Evolutionary conservation across 2,329 filamentous ascomycete species (phyloP).

Genomic region (Capronia coronata): DNA sequence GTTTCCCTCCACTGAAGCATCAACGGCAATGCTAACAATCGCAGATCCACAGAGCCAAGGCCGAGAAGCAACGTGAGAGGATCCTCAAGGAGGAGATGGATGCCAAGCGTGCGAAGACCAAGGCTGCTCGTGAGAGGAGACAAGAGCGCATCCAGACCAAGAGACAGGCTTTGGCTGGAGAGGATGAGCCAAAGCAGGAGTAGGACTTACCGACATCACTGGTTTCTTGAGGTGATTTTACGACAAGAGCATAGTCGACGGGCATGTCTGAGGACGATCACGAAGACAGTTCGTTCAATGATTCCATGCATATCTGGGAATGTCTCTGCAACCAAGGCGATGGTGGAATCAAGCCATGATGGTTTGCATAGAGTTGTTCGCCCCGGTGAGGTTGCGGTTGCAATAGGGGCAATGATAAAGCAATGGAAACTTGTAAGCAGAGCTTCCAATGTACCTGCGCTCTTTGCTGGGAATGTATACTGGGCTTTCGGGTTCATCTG

Average conservation of each 20-base stretch:
- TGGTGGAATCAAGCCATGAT: conserved; percentile 1
- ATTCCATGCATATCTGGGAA: conserved; percentile 2
- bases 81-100: conserved; percentile 99
- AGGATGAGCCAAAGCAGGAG: conserved; percentile 43
- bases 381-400: conserved; percentile 7
- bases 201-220: conserved; percentile 1
- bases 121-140: conserved; percentile 99
- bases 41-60: conserved; percentile 99
- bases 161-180: conserved; percentile 76
- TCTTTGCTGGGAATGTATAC: background rate
- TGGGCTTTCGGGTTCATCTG: background rate
- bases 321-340: conserved; percentile 1
- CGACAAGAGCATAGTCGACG: conserved; percentile 4
- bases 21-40: conserved; percentile 26
- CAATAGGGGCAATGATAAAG: conserved; percentile 16
- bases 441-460: background rate
- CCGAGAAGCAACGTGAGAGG: conserved; percentile 95
- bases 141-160: conserved; percentile 84
- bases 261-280: conserved; percentile 3
- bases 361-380: conserved; percentile 11
- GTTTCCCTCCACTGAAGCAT: conserved; percentile 36
- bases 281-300: background rate
- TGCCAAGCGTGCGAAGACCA: conserved; percentile 99
- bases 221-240: background rate
- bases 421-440: conserved; percentile 5